phyloP scores from a whole-genome alignment of 1,284 basidiomycete species.

The Cystobasidiaceae sp. region DNA sequence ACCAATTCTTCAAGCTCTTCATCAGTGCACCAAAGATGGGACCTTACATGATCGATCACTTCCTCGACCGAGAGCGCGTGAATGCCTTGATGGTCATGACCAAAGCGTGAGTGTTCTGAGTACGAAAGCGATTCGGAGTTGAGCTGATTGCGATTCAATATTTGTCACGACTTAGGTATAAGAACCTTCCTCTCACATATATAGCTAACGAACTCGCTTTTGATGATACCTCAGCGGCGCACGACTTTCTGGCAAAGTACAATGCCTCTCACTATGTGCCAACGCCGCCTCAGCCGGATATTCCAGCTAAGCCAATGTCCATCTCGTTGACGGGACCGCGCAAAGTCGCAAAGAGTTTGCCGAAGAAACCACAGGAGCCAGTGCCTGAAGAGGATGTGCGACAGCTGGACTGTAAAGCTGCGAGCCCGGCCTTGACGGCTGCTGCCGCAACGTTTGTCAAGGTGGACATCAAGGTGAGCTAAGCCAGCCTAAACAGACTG shows the following conservation, averaged over 20 bases:
- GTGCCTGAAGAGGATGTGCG: constrained; percentile 35
- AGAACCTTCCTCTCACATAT: constrained; percentile 68
- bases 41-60: constrained; percentile 98
- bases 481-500: not conserved
- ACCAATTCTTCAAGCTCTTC: constrained; percentile 82
- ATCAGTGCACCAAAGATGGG: constrained; percentile 89
- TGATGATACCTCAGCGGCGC: constrained; percentile 60
- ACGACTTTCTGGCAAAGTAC: constrained; percentile 67
- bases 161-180: constrained; percentile 57
- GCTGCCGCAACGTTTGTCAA: constrained; percentile 51
- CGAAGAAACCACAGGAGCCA: not conserved
- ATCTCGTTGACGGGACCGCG: constrained; percentile 18
- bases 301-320: constrained; percentile 25
- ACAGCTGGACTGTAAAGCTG: constrained; percentile 52
- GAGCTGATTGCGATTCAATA: not conserved
- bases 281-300: constrained; percentile 37
- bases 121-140: not conserved
- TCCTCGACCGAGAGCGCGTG: constrained; percentile 84
- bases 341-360: constrained; percentile 3
- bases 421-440: constrained; percentile 47
- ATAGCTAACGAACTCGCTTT: constrained; percentile 79
- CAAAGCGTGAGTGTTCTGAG: constrained; percentile 66
- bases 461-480: constrained; percentile 51
- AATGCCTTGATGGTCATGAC: constrained; percentile 83
- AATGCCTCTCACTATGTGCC: constrained; percentile 61